Conservation (phyloP, 1,139 yeast species). For the Geotrichum bryndzae region DNA sequence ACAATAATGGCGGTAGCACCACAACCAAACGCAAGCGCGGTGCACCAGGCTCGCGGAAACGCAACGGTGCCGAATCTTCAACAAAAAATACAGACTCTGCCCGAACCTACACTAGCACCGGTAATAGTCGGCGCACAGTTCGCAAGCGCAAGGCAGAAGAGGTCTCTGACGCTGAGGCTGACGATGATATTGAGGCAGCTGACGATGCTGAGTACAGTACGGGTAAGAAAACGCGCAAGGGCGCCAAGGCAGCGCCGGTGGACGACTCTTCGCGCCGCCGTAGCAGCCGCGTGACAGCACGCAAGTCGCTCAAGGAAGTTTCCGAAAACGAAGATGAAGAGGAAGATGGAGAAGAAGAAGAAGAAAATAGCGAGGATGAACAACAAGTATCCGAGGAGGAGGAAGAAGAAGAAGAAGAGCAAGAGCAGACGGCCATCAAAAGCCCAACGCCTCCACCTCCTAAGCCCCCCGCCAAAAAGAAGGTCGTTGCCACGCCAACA, state of each 20-base stretch:
- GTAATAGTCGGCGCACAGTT: too few species aligned
- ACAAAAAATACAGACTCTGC: too few species aligned
- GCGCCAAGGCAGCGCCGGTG: constrained; percentile 37
- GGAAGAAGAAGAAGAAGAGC: constrained; percentile 1
- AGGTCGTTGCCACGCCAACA: background rate
- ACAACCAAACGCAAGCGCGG: constrained; percentile 1
- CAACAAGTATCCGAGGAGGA: background rate
- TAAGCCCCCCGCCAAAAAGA: background rate
- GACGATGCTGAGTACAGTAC: constrained; percentile 44
- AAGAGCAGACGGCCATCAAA: background rate
- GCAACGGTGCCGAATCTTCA: background rate
- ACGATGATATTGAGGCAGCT: constrained; percentile 23
- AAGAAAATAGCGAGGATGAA: background rate
- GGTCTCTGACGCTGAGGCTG: constrained; percentile 21
- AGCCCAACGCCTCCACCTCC: background rate
- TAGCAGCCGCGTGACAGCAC: constrained; percentile 4
- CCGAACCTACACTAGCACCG: too few species aligned
- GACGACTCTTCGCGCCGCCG: constrained; percentile 7
- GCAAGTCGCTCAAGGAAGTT: constrained; percentile 10
- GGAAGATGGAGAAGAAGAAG: constrained; percentile 28
- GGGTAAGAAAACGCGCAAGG: constrained; percentile 54
- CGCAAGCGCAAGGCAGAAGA: background rate
- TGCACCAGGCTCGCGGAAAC: background rate
- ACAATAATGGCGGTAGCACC: background rate
- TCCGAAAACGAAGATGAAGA: constrained; percentile 23